Conservation (phyloP, 306 rosid species). For the Trifolium subterraneum region DNA sequence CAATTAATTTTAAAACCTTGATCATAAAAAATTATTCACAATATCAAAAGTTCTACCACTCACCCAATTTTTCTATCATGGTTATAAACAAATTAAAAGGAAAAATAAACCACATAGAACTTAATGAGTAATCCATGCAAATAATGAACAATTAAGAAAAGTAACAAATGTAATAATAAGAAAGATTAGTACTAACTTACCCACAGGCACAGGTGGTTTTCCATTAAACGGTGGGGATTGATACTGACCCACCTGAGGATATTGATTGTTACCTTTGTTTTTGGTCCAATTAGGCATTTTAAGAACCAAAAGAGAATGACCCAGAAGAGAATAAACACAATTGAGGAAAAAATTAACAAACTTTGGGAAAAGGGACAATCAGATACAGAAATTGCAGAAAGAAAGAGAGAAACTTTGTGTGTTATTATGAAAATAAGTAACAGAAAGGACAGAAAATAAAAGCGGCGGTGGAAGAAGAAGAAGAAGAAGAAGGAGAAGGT, state of each 20-base stretch:
- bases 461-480: background rate
- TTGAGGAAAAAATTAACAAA: slow-evolving; percentile 7
- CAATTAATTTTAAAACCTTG: background rate
- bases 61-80: background rate
- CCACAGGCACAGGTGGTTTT: slow-evolving; percentile 49
- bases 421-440: too few species aligned
- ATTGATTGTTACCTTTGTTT: slow-evolving; percentile 47
- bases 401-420: background rate
- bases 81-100: background rate
- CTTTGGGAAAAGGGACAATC: slow-evolving; percentile 32
- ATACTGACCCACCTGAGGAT: slow-evolving; percentile 52
- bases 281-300: slow-evolving; percentile 71
- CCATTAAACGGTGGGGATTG: slow-evolving; percentile 49
- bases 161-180: background rate
- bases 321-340: slow-evolving; percentile 32
- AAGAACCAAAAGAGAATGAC: slow-evolving; percentile 24
- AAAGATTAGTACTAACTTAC: slow-evolving; percentile 42
- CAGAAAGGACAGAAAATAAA: too few species aligned
- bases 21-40: too few species aligned
- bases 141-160: background rate
- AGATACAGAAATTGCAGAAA: slow-evolving; percentile 23
- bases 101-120: background rate
- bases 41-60: slow-evolving; percentile 10
- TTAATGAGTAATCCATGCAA: slow-evolving; percentile 37
- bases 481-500: background rate